These are phyloP conservation scores for Oryza glumipatula DNA, from an alignment of 176 grass and related monocot genomes.

Conservation along the genomic window DNA sequence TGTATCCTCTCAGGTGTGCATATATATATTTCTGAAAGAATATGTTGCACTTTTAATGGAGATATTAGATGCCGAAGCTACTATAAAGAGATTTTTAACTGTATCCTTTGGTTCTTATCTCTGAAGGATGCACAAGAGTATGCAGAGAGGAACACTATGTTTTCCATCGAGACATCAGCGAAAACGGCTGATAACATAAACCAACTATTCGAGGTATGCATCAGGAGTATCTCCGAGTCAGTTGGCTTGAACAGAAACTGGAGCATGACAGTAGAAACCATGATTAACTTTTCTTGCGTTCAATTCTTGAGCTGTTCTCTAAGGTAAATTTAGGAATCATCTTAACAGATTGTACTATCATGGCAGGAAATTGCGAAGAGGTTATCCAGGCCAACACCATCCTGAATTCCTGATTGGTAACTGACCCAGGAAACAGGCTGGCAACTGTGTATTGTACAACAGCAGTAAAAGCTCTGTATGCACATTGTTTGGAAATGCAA, in stretches of 20 bases:
- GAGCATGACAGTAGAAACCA: neutral
- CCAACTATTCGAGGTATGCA: constrained; percentile 80
- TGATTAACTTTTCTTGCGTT: neutral
- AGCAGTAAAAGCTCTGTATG: constrained; percentile 5
- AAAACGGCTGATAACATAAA: constrained; percentile 87
- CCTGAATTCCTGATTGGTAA: constrained; percentile 37
- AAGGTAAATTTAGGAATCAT: neutral
- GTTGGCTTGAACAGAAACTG: neutral
- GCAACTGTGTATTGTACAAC: constrained; percentile 14
- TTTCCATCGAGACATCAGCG: constrained; percentile 89
- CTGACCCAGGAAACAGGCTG: neutral
- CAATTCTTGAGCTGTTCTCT: neutral
- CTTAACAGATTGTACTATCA: neutral
- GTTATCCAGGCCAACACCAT: constrained; percentile 38
- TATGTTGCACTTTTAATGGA: constrained; percentile 23
- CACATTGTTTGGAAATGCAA: constrained; percentile 16
- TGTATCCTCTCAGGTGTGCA: constrained; percentile 61
- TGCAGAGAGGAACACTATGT: constrained; percentile 69
- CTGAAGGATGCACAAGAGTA: constrained; percentile 71
- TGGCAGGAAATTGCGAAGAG: constrained; percentile 48
- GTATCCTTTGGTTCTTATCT: constrained; percentile 26
- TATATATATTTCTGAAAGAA: constrained; percentile 35
- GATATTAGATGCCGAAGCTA: constrained; percentile 23
- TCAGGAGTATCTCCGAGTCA: neutral
- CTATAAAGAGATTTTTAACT: constrained; percentile 25